Evolutionary conservation across 2,329 filamentous ascomycete species (phyloP).

Genomic region (Claviceps humidiphila): DNA sequence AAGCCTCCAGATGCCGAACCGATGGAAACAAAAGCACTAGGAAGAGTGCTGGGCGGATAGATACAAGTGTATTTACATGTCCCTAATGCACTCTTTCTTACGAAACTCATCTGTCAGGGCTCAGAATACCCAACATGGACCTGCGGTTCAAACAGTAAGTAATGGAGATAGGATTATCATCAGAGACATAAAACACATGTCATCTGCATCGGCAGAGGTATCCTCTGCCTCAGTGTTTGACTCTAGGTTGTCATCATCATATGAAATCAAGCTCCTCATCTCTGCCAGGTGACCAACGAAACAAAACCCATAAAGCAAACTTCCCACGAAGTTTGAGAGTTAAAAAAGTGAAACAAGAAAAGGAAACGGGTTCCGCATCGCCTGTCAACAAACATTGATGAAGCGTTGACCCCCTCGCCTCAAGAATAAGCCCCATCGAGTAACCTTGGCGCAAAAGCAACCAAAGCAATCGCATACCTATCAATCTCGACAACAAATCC

Average conservation of each 20-base stretch:
- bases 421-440: slow-evolving; percentile 99
- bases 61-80: too few relatives aligned
- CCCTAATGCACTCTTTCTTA: too few relatives aligned
- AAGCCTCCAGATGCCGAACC: too few relatives aligned
- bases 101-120: too few relatives aligned
- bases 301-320: slow-evolving; percentile 20
- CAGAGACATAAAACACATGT: slow-evolving; percentile 18
- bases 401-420: slow-evolving; percentile 61
- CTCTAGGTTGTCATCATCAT: slow-evolving; percentile 89
- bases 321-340: slow-evolving; percentile 29
- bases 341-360: slow-evolving; percentile 11
- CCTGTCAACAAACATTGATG: slow-evolving; percentile 4
- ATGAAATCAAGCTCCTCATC: slow-evolving; percentile 39
- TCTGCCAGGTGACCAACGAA: slow-evolving; percentile 2
- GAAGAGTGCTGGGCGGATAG: too few relatives aligned
- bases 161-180: slow-evolving; percentile 4
- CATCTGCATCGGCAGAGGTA: slow-evolving; percentile 19
- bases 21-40: too few relatives aligned
- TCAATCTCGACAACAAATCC: slow-evolving; percentile 81
- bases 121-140: too few relatives aligned
- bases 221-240: slow-evolving; percentile 78
- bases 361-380: slow-evolving; percentile 10
- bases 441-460: slow-evolving; percentile 49
- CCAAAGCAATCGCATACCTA: slow-evolving; percentile 94
- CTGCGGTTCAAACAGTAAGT: not conserved